phyloP scores from a whole-genome alignment of 306 rosid species.

The Cotoneaster glaucophyllus region DNA sequence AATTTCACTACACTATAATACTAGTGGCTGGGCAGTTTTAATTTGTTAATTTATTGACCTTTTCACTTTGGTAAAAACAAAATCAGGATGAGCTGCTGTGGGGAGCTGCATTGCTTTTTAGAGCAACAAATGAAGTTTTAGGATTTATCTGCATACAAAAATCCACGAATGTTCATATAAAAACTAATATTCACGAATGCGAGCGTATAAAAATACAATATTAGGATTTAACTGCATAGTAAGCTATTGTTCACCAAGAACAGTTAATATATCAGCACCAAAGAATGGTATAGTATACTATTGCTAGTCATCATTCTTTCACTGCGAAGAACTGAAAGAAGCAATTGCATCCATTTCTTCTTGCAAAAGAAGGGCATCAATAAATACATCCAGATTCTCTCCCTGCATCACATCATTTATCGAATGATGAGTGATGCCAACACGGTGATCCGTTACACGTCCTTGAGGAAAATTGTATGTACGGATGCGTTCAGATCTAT shows the following conservation, averaged over 20 bases:
- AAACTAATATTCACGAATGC: too few species aligned
- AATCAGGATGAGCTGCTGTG: constrained; percentile 74
- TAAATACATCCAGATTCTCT: constrained; percentile 61
- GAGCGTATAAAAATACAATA: too few species aligned
- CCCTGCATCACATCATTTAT: constrained; percentile 81
- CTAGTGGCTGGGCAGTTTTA: too few species aligned
- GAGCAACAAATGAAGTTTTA: constrained; percentile 59
- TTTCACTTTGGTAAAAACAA: neutral
- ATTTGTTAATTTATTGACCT: neutral
- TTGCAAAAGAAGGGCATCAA: constrained; percentile 77
- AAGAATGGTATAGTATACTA: neutral
- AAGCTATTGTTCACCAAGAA: too few species aligned
- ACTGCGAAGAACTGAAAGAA: constrained; percentile 47
- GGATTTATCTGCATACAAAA: too few species aligned
- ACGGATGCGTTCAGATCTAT: constrained; percentile 86
- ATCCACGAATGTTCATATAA: too few species aligned
- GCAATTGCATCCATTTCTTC: constrained; percentile 86
- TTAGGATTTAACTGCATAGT: too few species aligned
- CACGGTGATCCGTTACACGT: constrained; percentile 87
- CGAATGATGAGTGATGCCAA: constrained; percentile 74
- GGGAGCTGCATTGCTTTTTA: constrained; percentile 90
- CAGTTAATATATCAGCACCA: too few species aligned
- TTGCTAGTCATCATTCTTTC: neutral
- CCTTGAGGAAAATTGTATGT: constrained; percentile 93
- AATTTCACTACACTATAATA: too few species aligned